These are phyloP conservation scores for Quillaja saponaria DNA, from an alignment of 306 rosid genomes.

Conservation along the genomic window DNA sequence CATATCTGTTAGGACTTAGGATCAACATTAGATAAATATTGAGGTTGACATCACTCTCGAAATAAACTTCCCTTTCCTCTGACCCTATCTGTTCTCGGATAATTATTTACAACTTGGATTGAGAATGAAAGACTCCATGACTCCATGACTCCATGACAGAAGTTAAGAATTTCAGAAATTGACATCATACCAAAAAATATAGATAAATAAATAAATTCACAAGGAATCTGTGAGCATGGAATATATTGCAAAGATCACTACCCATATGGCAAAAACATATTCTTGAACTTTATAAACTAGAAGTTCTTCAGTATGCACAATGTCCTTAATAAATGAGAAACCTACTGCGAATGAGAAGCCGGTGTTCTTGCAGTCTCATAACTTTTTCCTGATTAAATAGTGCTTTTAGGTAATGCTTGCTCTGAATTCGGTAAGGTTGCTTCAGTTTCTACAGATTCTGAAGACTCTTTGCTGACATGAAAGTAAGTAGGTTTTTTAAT, in stretches of 20 bases:
- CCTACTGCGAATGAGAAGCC: too few relatives aligned
- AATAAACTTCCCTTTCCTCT: not conserved
- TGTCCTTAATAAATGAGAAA: not conserved
- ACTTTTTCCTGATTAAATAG: too few relatives aligned
- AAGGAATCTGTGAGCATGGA: constrained; percentile 3
- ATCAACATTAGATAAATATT: constrained; percentile 5
- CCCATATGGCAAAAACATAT: not conserved
- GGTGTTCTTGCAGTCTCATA: too few relatives aligned
- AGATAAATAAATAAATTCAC: constrained; percentile 1
- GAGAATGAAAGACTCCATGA: not conserved
- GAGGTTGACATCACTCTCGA: constrained; percentile 20
- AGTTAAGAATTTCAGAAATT: not conserved
- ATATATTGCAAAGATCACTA: not conserved
- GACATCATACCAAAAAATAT: constrained; percentile 11
- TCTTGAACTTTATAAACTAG: not conserved
- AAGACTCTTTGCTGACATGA: too few relatives aligned
- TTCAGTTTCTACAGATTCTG: too few relatives aligned
- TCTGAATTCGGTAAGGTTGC: too few relatives aligned
- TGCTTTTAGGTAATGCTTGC: too few relatives aligned
- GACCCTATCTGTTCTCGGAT: constrained; percentile 1
- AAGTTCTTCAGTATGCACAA: not conserved
- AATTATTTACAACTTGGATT: constrained; percentile 16
- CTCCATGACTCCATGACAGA: constrained; percentile 5
- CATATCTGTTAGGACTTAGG: constrained; percentile 24
- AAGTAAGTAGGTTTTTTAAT: too few relatives aligned